Conservation (phyloP, 2,329 filamentous ascomycete genomes). For the Neocucurbitaria cava region DNA sequence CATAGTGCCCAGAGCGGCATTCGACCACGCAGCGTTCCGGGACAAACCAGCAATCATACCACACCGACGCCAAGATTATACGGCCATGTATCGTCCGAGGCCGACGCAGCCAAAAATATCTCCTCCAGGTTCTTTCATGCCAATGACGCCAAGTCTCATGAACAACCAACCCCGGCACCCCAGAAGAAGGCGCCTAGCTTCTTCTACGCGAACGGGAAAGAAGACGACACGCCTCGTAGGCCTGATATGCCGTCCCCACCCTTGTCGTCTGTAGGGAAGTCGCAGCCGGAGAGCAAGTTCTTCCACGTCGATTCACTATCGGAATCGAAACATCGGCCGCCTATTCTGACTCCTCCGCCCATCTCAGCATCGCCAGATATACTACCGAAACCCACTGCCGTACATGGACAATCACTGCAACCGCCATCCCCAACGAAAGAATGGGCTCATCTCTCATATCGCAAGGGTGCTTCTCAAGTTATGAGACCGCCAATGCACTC, state of each 20-base stretch:
- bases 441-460: constrained; percentile 57
- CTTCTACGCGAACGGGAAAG: constrained; percentile 60
- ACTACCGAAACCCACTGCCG: constrained; percentile 17
- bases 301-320: constrained; percentile 70
- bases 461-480: constrained; percentile 58
- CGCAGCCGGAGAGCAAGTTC: constrained; percentile 63
- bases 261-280: constrained; percentile 33
- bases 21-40: constrained; percentile 50
- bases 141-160: constrained; percentile 66
- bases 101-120: constrained; percentile 32
- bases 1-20: constrained; percentile 23
- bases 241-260: constrained; percentile 44
- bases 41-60: constrained; percentile 26
- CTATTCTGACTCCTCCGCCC: constrained; percentile 43
- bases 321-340: constrained; percentile 48
- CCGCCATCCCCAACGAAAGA: constrained; percentile 56
- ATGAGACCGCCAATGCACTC: constrained; percentile 48
- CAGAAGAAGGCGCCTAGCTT: constrained; percentile 57
- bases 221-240: constrained; percentile 42
- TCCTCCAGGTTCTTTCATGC: constrained; percentile 89
- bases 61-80: constrained; percentile 36
- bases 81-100: constrained; percentile 34
- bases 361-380: constrained; percentile 35
- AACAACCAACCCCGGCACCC: constrained; percentile 35
- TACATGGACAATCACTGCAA: constrained; percentile 33